A percentile compares a stretch with the other conserved stretches of the same genome.
These are phyloP conservation scores for Ettlia oleoabundans DNA, from an alignment of 139 green algal genomes.

Conservation along the genomic window DNA sequence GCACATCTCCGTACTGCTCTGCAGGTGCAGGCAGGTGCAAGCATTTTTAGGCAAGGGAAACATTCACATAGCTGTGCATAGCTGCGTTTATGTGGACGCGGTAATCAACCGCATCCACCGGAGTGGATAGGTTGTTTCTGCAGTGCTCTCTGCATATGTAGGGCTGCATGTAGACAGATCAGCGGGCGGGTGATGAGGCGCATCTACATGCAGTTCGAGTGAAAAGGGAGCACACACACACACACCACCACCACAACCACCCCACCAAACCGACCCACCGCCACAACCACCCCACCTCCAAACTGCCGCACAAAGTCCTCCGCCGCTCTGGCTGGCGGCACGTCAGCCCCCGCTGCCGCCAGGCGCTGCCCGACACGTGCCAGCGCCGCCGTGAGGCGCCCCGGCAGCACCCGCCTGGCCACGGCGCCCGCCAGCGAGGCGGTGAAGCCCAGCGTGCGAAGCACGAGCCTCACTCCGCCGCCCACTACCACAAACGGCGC, in stretches of 20 bases:
- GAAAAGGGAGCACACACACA: neutral
- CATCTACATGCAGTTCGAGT: too few species aligned
- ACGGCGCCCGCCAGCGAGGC: conserved; percentile 39
- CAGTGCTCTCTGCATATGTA: too few species aligned
- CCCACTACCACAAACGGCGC: conserved; percentile 36
- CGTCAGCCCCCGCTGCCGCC: neutral
- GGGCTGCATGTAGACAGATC: neutral
- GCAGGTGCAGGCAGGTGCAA: conserved; percentile 1
- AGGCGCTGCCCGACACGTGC: neutral
- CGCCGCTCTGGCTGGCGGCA: neutral
- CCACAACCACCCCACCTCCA: conserved; percentile 2
- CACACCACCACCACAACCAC: too few species aligned
- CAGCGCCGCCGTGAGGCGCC: conserved; percentile 18
- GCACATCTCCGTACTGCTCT: conserved; percentile 50
- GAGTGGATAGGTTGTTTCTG: too few species aligned
- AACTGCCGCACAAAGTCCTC: conserved; percentile 12
- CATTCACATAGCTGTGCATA: too few species aligned
- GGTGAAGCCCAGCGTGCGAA: conserved; percentile 45
- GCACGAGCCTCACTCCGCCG: conserved; percentile 34
- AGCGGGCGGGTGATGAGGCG: neutral
- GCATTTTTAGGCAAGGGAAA: too few species aligned
- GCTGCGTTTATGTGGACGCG: too few species aligned
- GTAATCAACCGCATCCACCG: too few species aligned
- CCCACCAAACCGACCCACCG: too few species aligned
- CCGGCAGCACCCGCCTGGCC: conserved; percentile 58